phyloP scores from a whole-genome alignment of 805 yeast genomes.

The Wickerhamiella spandovensis region DNA sequence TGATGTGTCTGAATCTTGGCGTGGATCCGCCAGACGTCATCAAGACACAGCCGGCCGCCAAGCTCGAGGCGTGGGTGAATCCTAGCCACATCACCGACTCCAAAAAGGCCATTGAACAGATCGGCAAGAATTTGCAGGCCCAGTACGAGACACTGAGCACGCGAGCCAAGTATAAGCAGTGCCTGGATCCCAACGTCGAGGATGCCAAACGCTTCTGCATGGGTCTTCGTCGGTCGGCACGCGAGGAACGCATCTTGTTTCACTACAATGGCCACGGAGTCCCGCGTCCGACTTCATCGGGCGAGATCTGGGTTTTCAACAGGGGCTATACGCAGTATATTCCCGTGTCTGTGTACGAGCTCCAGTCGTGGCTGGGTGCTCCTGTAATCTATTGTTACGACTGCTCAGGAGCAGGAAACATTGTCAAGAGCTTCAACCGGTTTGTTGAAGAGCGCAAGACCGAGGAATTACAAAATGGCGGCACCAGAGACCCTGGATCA shows the following conservation, averaged over 20 bases:
- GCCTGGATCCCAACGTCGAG: slow-evolving; percentile 89
- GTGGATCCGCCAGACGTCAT: slow-evolving; percentile 96
- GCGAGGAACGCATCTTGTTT: slow-evolving; percentile 83
- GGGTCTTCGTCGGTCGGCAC: slow-evolving; percentile 75
- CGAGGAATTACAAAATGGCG: slow-evolving; percentile 29
- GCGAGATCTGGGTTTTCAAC: slow-evolving; percentile 97
- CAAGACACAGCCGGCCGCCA: slow-evolving; percentile 87
- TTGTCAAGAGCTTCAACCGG: slow-evolving; percentile 74
- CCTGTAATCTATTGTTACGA: slow-evolving; percentile 93
- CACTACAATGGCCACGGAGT: slow-evolving; percentile 99
- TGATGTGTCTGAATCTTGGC: slow-evolving; percentile 80
- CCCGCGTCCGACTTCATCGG: slow-evolving; percentile 90
- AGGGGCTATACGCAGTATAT: slow-evolving; percentile 95
- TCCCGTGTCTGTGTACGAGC: slow-evolving; percentile 87
- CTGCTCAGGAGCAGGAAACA: slow-evolving; percentile 89
- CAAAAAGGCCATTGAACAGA: slow-evolving; percentile 79
- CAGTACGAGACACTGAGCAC: slow-evolving; percentile 84
- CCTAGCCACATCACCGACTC: slow-evolving; percentile 72
- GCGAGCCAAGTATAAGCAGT: slow-evolving; percentile 79
- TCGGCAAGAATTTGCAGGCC: slow-evolving; percentile 74
- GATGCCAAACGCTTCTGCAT: slow-evolving; percentile 87
- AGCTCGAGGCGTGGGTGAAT: slow-evolving; percentile 85
- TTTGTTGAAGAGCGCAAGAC: slow-evolving; percentile 82
- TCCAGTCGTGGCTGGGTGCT: slow-evolving; percentile 96
- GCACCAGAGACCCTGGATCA: slow-evolving; percentile 32